Conservation (phyloP, 1,139 yeast species). For the Sugiyamaella neomexicana region DNA sequence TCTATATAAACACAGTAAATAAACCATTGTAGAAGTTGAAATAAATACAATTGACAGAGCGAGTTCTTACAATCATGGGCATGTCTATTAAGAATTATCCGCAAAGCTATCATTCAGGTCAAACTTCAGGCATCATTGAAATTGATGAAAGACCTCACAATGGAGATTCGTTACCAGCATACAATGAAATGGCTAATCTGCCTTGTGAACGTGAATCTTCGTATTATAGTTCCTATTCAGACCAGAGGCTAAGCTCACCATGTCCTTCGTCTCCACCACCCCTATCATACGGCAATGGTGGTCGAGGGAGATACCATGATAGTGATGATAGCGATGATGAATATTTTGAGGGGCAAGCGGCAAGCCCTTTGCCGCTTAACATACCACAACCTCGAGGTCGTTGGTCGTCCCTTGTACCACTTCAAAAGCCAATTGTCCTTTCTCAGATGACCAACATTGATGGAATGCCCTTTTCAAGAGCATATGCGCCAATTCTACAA, state of each 20-base stretch:
- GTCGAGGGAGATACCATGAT: neutral
- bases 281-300: neutral
- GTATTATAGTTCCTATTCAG: no score
- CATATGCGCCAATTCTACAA: slow-evolving; percentile 8
- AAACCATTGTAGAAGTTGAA: neutral
- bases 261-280: neutral
- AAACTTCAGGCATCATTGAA: neutral
- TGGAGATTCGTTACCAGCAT: neutral
- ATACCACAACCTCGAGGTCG: neutral
- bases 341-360: neutral
- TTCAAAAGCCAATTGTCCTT: slow-evolving; percentile 9
- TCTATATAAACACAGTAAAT: neutral
- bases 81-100: neutral
- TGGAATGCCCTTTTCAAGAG: slow-evolving; percentile 10
- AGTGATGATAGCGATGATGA: neutral
- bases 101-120: neutral
- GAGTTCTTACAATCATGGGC: neutral
- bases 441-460: slow-evolving; percentile 3
- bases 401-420: neutral
- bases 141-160: neutral
- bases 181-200: neutral
- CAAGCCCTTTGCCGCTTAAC: neutral
- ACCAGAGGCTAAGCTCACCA: no score
- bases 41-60: neutral
- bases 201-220: neutral